Base-by-base conservation (phyloP, 1,139 yeast species). In the Nakaseomyces bracarensis region DNA sequence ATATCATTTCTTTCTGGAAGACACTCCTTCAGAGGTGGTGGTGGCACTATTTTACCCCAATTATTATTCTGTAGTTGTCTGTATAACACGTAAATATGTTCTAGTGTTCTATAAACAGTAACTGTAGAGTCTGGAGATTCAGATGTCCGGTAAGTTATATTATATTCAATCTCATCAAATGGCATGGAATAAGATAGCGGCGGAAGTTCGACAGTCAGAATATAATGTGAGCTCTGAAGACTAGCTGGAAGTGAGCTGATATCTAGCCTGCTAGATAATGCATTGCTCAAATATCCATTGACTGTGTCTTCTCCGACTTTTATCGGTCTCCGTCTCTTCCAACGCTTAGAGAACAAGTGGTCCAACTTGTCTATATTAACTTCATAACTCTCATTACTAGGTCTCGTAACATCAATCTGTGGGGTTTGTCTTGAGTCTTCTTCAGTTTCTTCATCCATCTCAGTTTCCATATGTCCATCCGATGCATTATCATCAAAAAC, bases 41-140 rank as follows among this genome's bases (percentile, higher is more conserved):
- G 95, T 0, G 96, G 96, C 18, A 87, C 77, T 34, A 87, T 82
- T 43, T 74, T 68, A 0, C 96, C 96, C 2, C 94, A 93, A 55
- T 87, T 86, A 51, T 79, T 82, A 48, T 75, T 74, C 54, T 82
- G 82, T 26, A 87, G 67, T 52, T 86, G 94, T 53, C 82, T 85
- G 61, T 83, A 86, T 25, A 87, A 69, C 96, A 96, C 65, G 47
- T 77, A 65, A 64, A 84, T 84, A 57, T 84, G 94, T 45, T 75
- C 26, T 21, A 33, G 18, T 21, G 20, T 33, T 11, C 36, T 6
- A 21, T 20, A 20, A 5, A 33, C 36, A 11, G 34, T 30, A 4
- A 30, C 22, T 4, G 34, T 21, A 10, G 34, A 10, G 14, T 7
- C 18, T 11, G 16, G 13, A 7, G 22, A 30, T 16, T 30, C 22